These are phyloP conservation scores for Rhodosporidiobolus odoratus DNA, from an alignment of 768 basidiomycete species.

Conservation along the genomic window DNA sequence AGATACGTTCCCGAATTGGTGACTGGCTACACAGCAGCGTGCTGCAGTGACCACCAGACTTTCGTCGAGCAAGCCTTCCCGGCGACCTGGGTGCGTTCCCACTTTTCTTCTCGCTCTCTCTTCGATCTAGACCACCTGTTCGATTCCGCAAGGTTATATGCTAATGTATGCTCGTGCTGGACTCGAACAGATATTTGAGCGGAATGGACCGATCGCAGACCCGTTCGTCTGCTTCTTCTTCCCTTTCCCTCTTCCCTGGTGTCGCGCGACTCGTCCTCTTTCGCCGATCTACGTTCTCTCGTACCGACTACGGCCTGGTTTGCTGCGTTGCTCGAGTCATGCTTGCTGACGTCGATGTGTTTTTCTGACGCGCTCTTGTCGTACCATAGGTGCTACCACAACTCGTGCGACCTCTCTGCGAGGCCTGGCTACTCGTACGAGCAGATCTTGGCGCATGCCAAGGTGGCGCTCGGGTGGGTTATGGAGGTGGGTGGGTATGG, in stretches of 20 bases:
- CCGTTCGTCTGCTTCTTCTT: neutral
- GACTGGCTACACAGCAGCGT: constrained; percentile 38
- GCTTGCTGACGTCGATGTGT: no score
- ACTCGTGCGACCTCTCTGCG: constrained; percentile 40
- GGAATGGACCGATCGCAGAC: constrained; percentile 41
- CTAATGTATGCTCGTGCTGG: neutral
- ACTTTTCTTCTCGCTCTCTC: neutral
- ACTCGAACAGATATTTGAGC: constrained; percentile 35
- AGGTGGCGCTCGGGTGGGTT: constrained; percentile 41
- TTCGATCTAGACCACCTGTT: neutral
- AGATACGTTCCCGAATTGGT: constrained; percentile 42
- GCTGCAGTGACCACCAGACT: constrained; percentile 43
- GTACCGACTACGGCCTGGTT: no score
- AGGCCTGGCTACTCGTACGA: constrained; percentile 34
- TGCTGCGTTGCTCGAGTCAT: neutral
- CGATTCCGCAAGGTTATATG: neutral
- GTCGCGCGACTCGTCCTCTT: neutral
- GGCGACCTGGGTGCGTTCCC: constrained; percentile 32
- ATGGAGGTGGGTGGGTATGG: constrained; percentile 26
- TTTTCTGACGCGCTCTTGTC: neutral
- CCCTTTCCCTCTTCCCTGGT: neutral
- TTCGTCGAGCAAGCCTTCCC: constrained; percentile 34
- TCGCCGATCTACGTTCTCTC: no score
- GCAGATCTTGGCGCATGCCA: constrained; percentile 40
- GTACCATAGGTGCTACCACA: constrained; percentile 36